Conservation (phyloP, 2,329 filamentous ascomycete species). For the Alternaria panax region DNA sequence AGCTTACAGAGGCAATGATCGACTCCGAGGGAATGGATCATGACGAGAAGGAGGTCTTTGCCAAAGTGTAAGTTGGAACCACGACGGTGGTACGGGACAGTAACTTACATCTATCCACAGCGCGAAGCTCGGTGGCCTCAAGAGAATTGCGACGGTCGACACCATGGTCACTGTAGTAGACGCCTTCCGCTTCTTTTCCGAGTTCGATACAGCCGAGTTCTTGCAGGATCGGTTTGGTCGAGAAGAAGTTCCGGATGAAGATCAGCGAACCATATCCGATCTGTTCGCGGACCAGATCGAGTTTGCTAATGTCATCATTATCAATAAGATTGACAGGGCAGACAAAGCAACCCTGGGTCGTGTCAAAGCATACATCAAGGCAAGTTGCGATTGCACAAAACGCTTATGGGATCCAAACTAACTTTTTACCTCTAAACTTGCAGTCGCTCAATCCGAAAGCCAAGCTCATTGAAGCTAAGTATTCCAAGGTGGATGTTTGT, state of each 20-base stretch:
- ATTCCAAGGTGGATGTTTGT: slow-evolving; percentile 66
- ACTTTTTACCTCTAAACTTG: too few species aligned
- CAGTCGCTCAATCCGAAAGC: slow-evolving; percentile 71
- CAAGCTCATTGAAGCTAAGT: slow-evolving; percentile 68
- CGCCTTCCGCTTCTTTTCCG: slow-evolving; percentile 74
- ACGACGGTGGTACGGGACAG: background rate
- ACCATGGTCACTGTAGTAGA: slow-evolving; percentile 77
- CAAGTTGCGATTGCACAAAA: too few species aligned
- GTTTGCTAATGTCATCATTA: slow-evolving; percentile 75
- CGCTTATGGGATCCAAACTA: too few species aligned
- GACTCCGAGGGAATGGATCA: slow-evolving; percentile 52
- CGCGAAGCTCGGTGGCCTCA: slow-evolving; percentile 63
- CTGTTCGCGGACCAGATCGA: slow-evolving; percentile 81
- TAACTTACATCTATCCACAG: too few species aligned
- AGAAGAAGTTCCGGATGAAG: slow-evolving; percentile 66
- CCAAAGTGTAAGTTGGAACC: slow-evolving; percentile 56
- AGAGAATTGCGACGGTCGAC: slow-evolving; percentile 71
- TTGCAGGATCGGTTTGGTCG: slow-evolving; percentile 67
- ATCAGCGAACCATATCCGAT: slow-evolving; percentile 76
- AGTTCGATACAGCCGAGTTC: slow-evolving; percentile 74
- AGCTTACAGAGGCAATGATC: slow-evolving; percentile 55
- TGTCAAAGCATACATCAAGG: slow-evolving; percentile 63
- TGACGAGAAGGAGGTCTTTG: slow-evolving; percentile 55
- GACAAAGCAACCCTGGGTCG: slow-evolving; percentile 54
- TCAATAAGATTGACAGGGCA: slow-evolving; percentile 75